Evolutionary conservation across 176 grass and related monocot species (phyloP), one percentile per base, ranked within the genome.

Genomic region (Oryza officinalis): DNA sequence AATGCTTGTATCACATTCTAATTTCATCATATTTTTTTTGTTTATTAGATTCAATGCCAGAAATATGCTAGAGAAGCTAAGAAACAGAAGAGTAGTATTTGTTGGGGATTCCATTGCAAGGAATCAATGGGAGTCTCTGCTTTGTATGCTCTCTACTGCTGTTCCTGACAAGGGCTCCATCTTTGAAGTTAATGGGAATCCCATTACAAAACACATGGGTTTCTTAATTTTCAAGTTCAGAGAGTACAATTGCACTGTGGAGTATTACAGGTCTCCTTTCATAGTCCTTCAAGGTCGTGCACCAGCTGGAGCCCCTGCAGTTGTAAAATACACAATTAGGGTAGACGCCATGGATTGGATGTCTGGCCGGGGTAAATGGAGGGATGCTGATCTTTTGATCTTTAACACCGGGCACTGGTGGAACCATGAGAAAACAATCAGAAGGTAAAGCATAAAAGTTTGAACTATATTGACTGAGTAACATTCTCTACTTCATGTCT

Each of bases 341-440:
- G 74, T 97, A 77, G 94, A 94, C 45, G 64, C 69, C 27, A 82
- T 94, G 89, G 94, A 97, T 76, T 97, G 94, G 94, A 87, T 88
- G 86, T 82, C 89, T 69, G 63, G 35, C 45, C 79, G 50, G 5
- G 71, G 77, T 72, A 82, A 64, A 47, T 97, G 92, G 92, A 94
- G 83, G 78, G 90, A 85, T 74, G 91, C 94, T 82, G 91, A 97
- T 88, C 59, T 97, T 22, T 85, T 97, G 49, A 88, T 97, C 76
- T 88, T 97, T 35, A 97, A 97, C 82, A 94, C 92, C 74, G 92
- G 94, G 60, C 94, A 97, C 78, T 97, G 94, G 92, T 97, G 94
- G 94, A 97, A 94, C 86, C 80, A 97, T 80, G 90, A 89, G 85
- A 94, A 97, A 80, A 97, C 94, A 52, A 92, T 94, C 46, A 82